phyloP scores from a whole-genome alignment of 148 eudicot genomes.

The Fallopia convolvulus region DNA sequence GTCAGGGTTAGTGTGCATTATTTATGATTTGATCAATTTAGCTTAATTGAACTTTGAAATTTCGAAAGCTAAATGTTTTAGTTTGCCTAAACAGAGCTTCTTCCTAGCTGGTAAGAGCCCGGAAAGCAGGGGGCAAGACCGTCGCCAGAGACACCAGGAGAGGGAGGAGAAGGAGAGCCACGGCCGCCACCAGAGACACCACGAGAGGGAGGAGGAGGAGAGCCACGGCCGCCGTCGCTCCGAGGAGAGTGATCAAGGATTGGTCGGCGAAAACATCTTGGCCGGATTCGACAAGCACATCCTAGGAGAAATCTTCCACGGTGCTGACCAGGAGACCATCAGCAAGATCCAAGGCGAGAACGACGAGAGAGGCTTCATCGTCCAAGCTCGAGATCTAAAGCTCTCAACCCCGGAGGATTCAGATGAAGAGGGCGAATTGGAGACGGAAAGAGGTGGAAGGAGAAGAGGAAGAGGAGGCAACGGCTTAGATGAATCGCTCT shows the following conservation, averaged over 20 bases:
- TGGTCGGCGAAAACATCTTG: conserved; percentile 30
- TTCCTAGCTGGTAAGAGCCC: conserved; percentile 57
- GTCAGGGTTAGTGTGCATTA: conserved; percentile 31
- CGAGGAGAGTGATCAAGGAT: background rate
- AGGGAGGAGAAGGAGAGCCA: conserved; percentile 4
- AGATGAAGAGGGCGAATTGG: conserved; percentile 15
- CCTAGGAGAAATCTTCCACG: conserved; percentile 23
- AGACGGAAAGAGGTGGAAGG: conserved; percentile 1
- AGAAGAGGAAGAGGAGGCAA: conserved; percentile 12
- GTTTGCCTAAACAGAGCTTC: conserved; percentile 29
- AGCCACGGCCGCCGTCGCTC: background rate
- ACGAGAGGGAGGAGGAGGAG: conserved; percentile 5
- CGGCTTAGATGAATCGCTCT: conserved; percentile 38
- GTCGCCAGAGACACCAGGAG: conserved; percentile 16
- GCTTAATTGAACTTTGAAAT: background rate
- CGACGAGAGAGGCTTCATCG: conserved; percentile 42
- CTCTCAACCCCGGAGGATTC: conserved; percentile 23
- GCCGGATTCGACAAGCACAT: conserved; percentile 34
- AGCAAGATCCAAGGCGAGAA: conserved; percentile 29
- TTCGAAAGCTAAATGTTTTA: background rate
- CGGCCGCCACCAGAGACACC: background rate
- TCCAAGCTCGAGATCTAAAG: conserved; percentile 27
- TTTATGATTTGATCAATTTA: background rate
- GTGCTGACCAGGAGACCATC: conserved; percentile 22
- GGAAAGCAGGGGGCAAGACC: conserved; percentile 15